Conservation (phyloP, 768 basidiomycete genomes). For the Hygrocybe coccinea region DNA sequence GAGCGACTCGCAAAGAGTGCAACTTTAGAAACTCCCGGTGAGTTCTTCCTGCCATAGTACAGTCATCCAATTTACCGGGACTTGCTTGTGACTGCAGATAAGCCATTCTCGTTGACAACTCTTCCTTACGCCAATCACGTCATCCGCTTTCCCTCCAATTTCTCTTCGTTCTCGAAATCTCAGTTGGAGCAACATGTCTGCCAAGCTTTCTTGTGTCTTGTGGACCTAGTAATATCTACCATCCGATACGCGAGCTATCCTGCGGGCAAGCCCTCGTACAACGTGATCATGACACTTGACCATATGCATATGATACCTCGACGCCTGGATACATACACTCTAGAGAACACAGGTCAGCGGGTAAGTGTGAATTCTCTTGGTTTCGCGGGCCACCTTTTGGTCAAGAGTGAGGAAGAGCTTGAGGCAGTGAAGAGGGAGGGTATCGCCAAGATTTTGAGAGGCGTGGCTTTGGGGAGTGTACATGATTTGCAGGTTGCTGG, state of each 20-base stretch:
- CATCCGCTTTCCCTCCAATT: slow-evolving; percentile 50
- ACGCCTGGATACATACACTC: slow-evolving; percentile 50
- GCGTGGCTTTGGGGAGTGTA: slow-evolving; percentile 61
- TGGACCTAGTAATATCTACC: slow-evolving; percentile 73
- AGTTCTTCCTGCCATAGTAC: slow-evolving; percentile 8
- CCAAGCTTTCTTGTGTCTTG: slow-evolving; percentile 60
- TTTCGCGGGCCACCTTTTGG: slow-evolving; percentile 85
- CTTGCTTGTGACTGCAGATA: slow-evolving; percentile 42
- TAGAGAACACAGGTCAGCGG: slow-evolving; percentile 48
- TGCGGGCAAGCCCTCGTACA: slow-evolving; percentile 69
- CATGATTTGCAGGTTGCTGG: slow-evolving; percentile 62
- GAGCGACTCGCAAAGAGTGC: slow-evolving; percentile 61
- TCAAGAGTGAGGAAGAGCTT: slow-evolving; percentile 75
- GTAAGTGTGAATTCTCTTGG: slow-evolving; percentile 83
- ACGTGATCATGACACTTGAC: slow-evolving; percentile 72
- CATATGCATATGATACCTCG: slow-evolving; percentile 88
- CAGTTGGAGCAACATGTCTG: slow-evolving; percentile 51
- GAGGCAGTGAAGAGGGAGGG: slow-evolving; percentile 62
- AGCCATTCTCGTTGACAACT: slow-evolving; percentile 60
- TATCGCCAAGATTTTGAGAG: slow-evolving; percentile 55
- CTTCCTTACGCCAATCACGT: slow-evolving; percentile 83
- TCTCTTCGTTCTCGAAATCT: slow-evolving; percentile 34
- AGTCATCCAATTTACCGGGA: neutral
- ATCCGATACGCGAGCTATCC: slow-evolving; percentile 66
- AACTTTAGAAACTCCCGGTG: slow-evolving; percentile 57